A percentile compares a stretch with the other conserved stretches of the same genome.
These are phyloP conservation scores for Clarkia xantiana DNA, from an alignment of 345 rosid species.

Conservation along the genomic window DNA sequence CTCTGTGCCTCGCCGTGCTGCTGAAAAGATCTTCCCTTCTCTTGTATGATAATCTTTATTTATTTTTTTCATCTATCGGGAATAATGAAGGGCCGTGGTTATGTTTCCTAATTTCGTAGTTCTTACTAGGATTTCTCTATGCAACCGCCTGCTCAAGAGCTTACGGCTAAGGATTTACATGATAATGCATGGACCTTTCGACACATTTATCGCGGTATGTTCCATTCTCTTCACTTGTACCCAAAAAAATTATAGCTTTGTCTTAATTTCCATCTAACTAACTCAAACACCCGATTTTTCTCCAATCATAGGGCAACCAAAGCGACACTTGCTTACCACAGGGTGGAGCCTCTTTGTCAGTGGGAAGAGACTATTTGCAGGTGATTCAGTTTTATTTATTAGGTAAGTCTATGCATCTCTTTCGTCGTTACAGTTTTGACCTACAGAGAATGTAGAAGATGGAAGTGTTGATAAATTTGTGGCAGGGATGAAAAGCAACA, in stretches of 20 bases:
- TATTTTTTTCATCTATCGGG: too few species aligned
- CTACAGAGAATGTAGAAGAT: too few species aligned
- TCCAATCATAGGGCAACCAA: constrained; percentile 56
- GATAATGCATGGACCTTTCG: constrained; percentile 76
- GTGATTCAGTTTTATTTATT: constrained; percentile 74
- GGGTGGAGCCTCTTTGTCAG: constrained; percentile 90
- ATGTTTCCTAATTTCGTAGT: constrained; percentile 6
- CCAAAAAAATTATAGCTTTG: background rate
- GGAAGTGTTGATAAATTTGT: too few species aligned
- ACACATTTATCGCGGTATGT: constrained; percentile 84
- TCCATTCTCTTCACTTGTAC: constrained; percentile 4
- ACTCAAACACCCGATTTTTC: too few species aligned
- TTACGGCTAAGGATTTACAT: constrained; percentile 85
- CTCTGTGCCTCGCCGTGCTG: constrained; percentile 93
- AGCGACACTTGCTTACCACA: constrained; percentile 80
- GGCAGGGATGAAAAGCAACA: constrained; percentile 84
- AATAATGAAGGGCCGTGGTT: background rate
- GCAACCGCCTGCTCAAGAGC: constrained; percentile 95
- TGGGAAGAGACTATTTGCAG: constrained; percentile 69
- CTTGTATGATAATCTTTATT: too few species aligned
- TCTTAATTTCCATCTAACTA: too few species aligned
- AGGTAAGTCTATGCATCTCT: constrained; percentile 25
- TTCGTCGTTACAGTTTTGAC: too few species aligned
- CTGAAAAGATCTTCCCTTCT: constrained; percentile 86
- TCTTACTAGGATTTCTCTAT: constrained; percentile 62